phyloP scores from a whole-genome alignment of 257 asterid species.

The Anisodus tanguticus region DNA sequence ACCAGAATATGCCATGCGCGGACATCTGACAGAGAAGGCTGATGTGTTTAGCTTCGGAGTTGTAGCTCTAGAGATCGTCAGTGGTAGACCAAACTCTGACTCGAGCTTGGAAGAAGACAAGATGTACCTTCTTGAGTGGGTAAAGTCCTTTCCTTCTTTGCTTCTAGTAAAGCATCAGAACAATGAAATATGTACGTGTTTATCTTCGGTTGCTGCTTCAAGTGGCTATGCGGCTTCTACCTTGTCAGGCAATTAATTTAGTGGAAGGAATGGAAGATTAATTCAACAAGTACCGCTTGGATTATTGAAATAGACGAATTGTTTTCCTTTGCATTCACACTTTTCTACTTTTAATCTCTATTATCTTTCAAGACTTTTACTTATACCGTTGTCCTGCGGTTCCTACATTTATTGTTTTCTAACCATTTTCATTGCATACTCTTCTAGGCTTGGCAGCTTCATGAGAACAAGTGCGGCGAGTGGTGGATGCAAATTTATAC shows the following conservation, averaged over 20 bases:
- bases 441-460: slow-evolving; percentile 46
- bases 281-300: background rate
- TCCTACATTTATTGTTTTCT: background rate
- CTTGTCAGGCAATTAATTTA: background rate
- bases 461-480: slow-evolving; percentile 46
- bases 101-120: slow-evolving; percentile 52
- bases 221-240: background rate
- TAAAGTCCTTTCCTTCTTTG: slow-evolving; percentile 34
- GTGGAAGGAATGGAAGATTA: background rate
- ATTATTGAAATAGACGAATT: background rate
- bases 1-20: slow-evolving; percentile 80
- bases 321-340: background rate
- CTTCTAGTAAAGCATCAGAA: background rate
- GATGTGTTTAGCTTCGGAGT: slow-evolving; percentile 75
- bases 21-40: slow-evolving; percentile 76
- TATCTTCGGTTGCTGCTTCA: background rate
- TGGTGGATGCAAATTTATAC: slow-evolving; percentile 51
- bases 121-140: slow-evolving; percentile 82
- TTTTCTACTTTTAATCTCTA: background rate
- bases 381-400: background rate
- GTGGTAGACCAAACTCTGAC: slow-evolving; percentile 73
- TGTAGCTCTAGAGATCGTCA: slow-evolving; percentile 64
- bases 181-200: background rate
- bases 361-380: background rate
- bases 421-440: background rate